phyloP scores from a whole-genome alignment of 164 flowering plant species.

The Magnolia sinica region DNA sequence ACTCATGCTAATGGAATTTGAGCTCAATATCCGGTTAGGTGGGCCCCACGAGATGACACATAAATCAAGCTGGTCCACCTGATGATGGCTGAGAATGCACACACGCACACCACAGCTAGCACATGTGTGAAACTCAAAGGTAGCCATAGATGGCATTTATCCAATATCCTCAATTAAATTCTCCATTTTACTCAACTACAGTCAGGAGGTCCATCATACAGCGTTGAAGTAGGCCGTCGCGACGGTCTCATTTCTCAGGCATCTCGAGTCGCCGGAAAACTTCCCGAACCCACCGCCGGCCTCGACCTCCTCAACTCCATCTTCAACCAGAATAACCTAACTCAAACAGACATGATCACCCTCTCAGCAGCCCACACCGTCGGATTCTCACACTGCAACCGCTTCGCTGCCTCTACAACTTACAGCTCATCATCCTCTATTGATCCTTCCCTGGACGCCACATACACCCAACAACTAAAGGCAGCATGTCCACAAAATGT shows the following conservation, averaged over 20 bases:
- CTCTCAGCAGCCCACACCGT: conserved; percentile 82
- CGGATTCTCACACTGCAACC: conserved; percentile 76
- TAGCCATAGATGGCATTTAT: too few species aligned
- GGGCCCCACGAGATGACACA: too few species aligned
- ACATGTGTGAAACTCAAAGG: too few species aligned
- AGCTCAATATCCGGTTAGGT: too few species aligned
- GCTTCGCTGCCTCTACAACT: conserved; percentile 60
- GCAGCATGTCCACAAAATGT: conserved; percentile 43
- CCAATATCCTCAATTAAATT: too few species aligned
- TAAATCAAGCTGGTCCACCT: too few species aligned
- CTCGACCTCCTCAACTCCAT: conserved; percentile 39
- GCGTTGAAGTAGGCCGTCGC: conserved; percentile 64
- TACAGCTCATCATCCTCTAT: conserved; percentile 33
- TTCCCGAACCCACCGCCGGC: conserved; percentile 51
- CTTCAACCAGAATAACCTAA: conserved; percentile 46
- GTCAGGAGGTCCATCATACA: conserved; percentile 67
- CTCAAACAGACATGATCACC: conserved; percentile 60
- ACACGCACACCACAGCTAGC: too few species aligned
- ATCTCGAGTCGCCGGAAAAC: conserved; percentile 50
- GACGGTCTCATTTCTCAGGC: conserved; percentile 66
- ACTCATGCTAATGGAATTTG: too few species aligned
- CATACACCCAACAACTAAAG: conserved; percentile 57
- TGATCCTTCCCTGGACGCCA: conserved; percentile 60
- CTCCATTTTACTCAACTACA: conserved; percentile 9
- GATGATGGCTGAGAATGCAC: too few species aligned